Evolutionary conservation across 108 stramenopile genomes (phyloP).

Genomic region (Pelagomonas calceolata): DNA sequence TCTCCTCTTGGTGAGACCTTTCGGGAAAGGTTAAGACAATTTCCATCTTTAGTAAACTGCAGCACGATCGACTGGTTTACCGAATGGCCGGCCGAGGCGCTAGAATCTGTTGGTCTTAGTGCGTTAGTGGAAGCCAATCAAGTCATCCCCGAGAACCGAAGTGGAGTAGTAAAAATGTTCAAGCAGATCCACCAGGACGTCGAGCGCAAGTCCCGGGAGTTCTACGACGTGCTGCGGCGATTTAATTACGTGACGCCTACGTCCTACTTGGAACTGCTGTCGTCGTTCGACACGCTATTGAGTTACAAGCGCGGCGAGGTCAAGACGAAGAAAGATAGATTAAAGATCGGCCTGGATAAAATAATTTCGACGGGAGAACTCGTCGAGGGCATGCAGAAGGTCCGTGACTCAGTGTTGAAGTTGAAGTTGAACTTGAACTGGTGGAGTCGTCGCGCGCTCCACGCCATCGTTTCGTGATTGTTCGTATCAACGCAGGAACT

Average conservation of each 20-base stretch:
- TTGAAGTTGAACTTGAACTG: too few relatives aligned
- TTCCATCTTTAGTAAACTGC: slow-evolving; percentile 40
- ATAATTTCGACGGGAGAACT: slow-evolving; percentile 25
- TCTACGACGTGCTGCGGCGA: slow-evolving; percentile 37
- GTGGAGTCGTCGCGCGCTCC: too few relatives aligned
- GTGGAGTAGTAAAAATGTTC: slow-evolving; percentile 43
- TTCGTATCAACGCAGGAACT: too few relatives aligned
- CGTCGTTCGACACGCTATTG: slow-evolving; percentile 35
- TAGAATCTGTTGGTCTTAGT: slow-evolving; percentile 42
- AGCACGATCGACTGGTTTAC: slow-evolving; percentile 57
- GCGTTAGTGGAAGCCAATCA: slow-evolving; percentile 27
- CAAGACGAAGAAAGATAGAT: slow-evolving; percentile 31
- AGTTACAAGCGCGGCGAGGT: slow-evolving; percentile 38
- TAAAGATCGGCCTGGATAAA: slow-evolving; percentile 51
- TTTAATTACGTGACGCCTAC: slow-evolving; percentile 55
- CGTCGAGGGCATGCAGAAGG: slow-evolving; percentile 36
- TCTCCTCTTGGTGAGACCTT: slow-evolving; percentile 45
- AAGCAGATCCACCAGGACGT: slow-evolving; percentile 42
- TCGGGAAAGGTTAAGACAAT: slow-evolving; percentile 49
- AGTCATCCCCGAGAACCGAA: slow-evolving; percentile 28
- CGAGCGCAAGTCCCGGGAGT: slow-evolving; percentile 31
- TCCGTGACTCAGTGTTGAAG: too few relatives aligned
- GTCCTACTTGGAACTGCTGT: slow-evolving; percentile 45
- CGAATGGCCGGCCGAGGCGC: slow-evolving; percentile 55
- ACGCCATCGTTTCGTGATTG: too few relatives aligned